These are phyloP conservation scores for Urochloa ruziziensis DNA, from an alignment of 176 grass and related monocot genomes.

Conservation along the genomic window DNA sequence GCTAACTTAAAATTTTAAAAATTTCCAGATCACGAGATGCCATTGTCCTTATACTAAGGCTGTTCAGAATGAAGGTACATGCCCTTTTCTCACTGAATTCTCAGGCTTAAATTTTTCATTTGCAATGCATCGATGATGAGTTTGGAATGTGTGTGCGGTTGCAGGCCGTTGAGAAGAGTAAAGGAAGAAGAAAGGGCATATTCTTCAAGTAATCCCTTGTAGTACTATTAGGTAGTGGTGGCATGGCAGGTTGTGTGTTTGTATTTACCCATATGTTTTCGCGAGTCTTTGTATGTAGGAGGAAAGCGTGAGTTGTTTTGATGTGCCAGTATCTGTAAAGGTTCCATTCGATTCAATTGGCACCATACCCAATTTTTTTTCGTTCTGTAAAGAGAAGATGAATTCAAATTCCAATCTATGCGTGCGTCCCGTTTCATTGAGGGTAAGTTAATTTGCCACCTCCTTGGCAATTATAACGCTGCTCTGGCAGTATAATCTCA, in stretches of 20 bases:
- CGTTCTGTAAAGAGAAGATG: not conserved
- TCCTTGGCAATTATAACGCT: too few species aligned
- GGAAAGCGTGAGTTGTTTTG: not conserved
- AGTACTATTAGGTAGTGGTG: not conserved
- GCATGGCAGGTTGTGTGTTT: not conserved
- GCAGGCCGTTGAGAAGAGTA: constrained; percentile 89
- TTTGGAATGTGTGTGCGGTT: not conserved
- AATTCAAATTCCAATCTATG: not conserved
- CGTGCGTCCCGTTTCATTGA: not conserved
- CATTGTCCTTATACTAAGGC: constrained; percentile 80
- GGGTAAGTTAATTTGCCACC: not conserved
- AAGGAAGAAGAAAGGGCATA: constrained; percentile 74
- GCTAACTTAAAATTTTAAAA: constrained; percentile 2
- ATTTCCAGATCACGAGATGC: constrained; percentile 63
- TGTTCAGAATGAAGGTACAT: constrained; percentile 80
- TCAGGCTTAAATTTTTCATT: not conserved
- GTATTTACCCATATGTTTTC: not conserved
- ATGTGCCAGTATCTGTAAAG: not conserved
- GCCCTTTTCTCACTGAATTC: not conserved
- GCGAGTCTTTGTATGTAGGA: constrained; percentile 16
- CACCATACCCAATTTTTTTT: not conserved
- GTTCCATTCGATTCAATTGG: not conserved
- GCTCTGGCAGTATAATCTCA: not conserved
- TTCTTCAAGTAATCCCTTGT: constrained; percentile 81
- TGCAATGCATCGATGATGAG: not conserved